Evolutionary conservation across 805 yeast species (phyloP), one percentile per base, ranked within the genome.

Genomic region (Cyberlindnera meyerae): DNA sequence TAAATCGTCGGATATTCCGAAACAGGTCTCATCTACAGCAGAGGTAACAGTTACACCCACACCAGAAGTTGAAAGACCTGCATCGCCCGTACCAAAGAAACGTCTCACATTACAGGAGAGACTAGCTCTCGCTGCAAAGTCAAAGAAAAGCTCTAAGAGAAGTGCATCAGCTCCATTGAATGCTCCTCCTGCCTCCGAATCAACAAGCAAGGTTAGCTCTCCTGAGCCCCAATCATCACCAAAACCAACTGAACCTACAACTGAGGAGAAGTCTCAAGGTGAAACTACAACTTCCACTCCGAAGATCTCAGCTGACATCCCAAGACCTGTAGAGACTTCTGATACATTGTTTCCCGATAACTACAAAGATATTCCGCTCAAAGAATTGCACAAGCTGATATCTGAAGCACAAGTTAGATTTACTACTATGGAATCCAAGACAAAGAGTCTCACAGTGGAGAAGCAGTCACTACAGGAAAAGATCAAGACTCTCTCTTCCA

Each of bases 81-180:
- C 22, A 20, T 20, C 27, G 6, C 40, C 35, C 17, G 39, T 29
- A 9, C 59, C 68, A 21, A 70, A 67, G 46, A 82, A 81, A 55
- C 68, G 89, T 44, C 62, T 85, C 14, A 79, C 95, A 0, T 66
- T 90, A 47, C 94, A 86, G 51, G 96, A 89, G 51, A 68, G 97
- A 43, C 66, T 89, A 35, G 94, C 93, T 2, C 60, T 78, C 43
- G 96, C 96, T 1, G 87, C 95, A 6, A 69, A 73, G 44, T 51
- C 60, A 29, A 62, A 62, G 26, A 34, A 58, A 48, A 40, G 42
- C 1, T 20, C 55, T 33, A 51, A 51, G 43, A 38, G 52, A 42
- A 43, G 39, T n/a, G 20, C 42, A 4, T 46, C 54, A 9, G 33
- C 56, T 6, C 31, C 38, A 4, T 11, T 20, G 6, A n/a, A 39